Conservation (phyloP, 2,329 filamentous ascomycete genomes). For the Fonsecaea erecta region DNA sequence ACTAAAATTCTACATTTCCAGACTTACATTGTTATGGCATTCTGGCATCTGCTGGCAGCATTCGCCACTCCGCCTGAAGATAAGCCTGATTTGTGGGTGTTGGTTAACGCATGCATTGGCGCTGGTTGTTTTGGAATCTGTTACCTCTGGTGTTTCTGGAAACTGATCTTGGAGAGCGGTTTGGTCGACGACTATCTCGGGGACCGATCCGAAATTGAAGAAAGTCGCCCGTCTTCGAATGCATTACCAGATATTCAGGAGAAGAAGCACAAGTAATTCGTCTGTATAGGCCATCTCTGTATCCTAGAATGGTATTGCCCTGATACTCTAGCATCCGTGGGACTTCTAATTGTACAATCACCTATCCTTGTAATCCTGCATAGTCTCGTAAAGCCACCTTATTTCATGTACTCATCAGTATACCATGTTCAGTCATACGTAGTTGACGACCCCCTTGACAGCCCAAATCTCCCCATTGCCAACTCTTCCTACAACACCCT, state of each 20-base stretch:
- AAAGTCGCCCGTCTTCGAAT: not conserved
- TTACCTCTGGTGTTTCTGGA: slow-evolving; percentile 89
- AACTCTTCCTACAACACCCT: slow-evolving; percentile 73
- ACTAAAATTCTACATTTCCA: slow-evolving; percentile 72
- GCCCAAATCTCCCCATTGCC: slow-evolving; percentile 91
- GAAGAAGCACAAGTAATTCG: slow-evolving; percentile 23
- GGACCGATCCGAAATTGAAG: slow-evolving; percentile 8
- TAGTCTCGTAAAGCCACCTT: not conserved
- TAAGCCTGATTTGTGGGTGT: slow-evolving; percentile 94
- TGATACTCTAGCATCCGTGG: not conserved
- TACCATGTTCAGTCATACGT: slow-evolving; percentile 39
- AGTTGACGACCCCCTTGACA: slow-evolving; percentile 65
- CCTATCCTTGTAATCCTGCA: not conserved
- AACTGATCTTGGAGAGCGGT: slow-evolving; percentile 47
- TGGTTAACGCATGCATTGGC: slow-evolving; percentile 85
- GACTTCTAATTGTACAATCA: slow-evolving; percentile 5
- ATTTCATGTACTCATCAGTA: not conserved
- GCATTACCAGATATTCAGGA: slow-evolving; percentile 13
- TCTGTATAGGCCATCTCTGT: not conserved
- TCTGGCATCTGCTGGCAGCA: slow-evolving; percentile 79
- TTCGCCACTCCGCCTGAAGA: slow-evolving; percentile 68
- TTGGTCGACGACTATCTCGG: slow-evolving; percentile 33
- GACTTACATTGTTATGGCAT: slow-evolving; percentile 77
- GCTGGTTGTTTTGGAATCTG: slow-evolving; percentile 83
- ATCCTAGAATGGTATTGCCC: not conserved